phyloP scores from a whole-genome alignment of 495 filamentous ascomycete genomes.

The Podospora anserina region DNA sequence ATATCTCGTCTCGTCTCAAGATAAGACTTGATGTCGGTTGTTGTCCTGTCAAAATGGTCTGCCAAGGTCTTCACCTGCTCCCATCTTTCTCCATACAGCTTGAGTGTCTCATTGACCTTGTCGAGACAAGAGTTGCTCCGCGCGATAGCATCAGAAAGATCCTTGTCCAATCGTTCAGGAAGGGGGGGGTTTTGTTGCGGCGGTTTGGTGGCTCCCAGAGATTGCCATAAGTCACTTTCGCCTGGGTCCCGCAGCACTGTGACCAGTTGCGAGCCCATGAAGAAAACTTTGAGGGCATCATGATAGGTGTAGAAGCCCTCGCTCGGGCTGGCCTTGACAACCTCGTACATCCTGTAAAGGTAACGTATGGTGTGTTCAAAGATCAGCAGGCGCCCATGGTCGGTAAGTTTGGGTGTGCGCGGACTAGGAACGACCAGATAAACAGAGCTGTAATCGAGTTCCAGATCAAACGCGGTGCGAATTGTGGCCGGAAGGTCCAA shows the following conservation, averaged over 20 bases:
- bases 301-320: constrained; percentile 66
- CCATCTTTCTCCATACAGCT: constrained; percentile 51
- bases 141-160: constrained; percentile 38
- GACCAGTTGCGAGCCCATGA: constrained; percentile 67
- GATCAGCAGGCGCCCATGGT: constrained; percentile 69
- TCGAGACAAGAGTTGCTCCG: constrained; percentile 46
- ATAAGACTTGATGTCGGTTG: constrained; percentile 15
- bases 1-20: not conserved
- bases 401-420: constrained; percentile 57
- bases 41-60: constrained; percentile 43
- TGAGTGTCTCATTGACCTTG: constrained; percentile 42
- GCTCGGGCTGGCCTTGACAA: constrained; percentile 49
- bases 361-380: constrained; percentile 81
- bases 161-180: constrained; percentile 32
- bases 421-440: constrained; percentile 76
- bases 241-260: constrained; percentile 59
- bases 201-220: constrained; percentile 39
- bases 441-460: constrained; percentile 79
- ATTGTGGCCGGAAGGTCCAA: constrained; percentile 55
- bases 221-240: constrained; percentile 27
- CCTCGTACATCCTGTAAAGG: constrained; percentile 55
- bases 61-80: constrained; percentile 43
- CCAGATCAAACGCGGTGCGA: constrained; percentile 70
- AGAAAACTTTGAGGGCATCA: constrained; percentile 68
- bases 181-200: constrained; percentile 36